A percentile compares a stretch with the other conserved stretches of the same genome.
phyloP scores from a whole-genome alignment of 192 early-diverging fungal species.

The Haplosporangium gracile region DNA sequence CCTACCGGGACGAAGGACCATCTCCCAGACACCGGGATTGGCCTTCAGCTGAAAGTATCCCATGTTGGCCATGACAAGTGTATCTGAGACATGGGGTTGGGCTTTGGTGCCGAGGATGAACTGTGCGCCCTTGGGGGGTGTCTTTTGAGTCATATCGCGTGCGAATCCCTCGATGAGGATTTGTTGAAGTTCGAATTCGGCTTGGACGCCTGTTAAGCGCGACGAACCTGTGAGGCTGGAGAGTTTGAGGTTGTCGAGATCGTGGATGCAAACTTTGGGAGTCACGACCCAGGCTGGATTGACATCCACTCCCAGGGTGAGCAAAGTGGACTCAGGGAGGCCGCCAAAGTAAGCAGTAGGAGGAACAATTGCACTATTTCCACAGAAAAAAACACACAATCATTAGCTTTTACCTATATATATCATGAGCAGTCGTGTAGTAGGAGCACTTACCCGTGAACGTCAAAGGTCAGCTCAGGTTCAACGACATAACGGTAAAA shows the following conservation, averaged over 20 bases:
- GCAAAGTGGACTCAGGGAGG: conserved; percentile 83
- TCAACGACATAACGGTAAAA: conserved; percentile 93
- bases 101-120: conserved; percentile 83
- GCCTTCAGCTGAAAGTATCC: conserved; percentile 98
- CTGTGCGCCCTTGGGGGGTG: conserved; percentile 93
- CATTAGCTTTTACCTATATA: neutral
- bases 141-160: conserved; percentile 72
- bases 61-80: conserved; percentile 98
- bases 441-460: conserved; percentile 37
- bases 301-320: conserved; percentile 91
- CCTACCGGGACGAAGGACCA: conserved; percentile 84
- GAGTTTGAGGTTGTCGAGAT: conserved; percentile 94
- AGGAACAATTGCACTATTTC: conserved; percentile 20
- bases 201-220: conserved; percentile 68
- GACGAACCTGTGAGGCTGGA: conserved; percentile 57
- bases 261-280: conserved; percentile 82
- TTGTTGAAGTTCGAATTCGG: conserved; percentile 83
- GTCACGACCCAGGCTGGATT: conserved; percentile 92
- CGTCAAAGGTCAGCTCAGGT: conserved; percentile 74
- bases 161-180: conserved; percentile 95
- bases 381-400: neutral
- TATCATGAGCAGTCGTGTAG: too few relatives aligned
- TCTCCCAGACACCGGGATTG: conserved; percentile 89
- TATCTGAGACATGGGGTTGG: conserved; percentile 80
- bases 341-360: conserved; percentile 78